Evolutionary conservation across 345 rosid species (phyloP), one percentile per base, ranked within the genome.

Genomic region (Lepidium aucheri): DNA sequence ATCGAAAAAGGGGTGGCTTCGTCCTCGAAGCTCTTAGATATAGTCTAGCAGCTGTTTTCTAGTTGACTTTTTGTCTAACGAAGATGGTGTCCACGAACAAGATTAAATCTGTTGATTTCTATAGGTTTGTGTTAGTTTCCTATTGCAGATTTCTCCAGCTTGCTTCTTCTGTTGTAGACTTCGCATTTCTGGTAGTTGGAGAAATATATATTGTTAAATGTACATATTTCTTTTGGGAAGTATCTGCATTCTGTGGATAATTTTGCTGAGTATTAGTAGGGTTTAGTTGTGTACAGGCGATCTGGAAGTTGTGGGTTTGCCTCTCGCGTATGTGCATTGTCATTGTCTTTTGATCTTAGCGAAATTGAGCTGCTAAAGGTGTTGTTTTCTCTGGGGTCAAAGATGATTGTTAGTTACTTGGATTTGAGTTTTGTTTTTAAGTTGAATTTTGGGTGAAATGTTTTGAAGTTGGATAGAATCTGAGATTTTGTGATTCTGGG

Each of bases 41-140:
- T 34, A 41, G 62, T n/a, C 20, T 51, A 61, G 54, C 70, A 71
- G 43, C 42, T 53, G 2, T 46, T 54, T 36, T 7, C 38, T 41
- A 58, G 60, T 73, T 53, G 63, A 70, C 63, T 44, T 7, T 3
- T 38, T 12, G 40, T 59, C 54, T 32, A 36, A 53, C 58, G 68
- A 76, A 74, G 77, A 87, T 87, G 94, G 55, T 87, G 40, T 80
- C 90, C 30, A 55, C 85, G 12, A 69, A 78, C 78, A 85, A 79
- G 80, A 62, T 85, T 86, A 87, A 85, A 56, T 80, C 94, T 63
- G 83, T 87, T 45, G 94, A 87, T 69, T 87, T 87, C 76, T 84
- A 84, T 65, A 82, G 91, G 91, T 86, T 61, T 64, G 76, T 36
- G 43, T 60, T 28, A 18, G 33, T 7, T 55, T 30, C 20, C 26